A percentile compares a stretch with the other conserved stretches of the same genome.
phyloP scores from a whole-genome alignment of 2,329 filamentous ascomycete species.

The Claviceps sp. region DNA sequence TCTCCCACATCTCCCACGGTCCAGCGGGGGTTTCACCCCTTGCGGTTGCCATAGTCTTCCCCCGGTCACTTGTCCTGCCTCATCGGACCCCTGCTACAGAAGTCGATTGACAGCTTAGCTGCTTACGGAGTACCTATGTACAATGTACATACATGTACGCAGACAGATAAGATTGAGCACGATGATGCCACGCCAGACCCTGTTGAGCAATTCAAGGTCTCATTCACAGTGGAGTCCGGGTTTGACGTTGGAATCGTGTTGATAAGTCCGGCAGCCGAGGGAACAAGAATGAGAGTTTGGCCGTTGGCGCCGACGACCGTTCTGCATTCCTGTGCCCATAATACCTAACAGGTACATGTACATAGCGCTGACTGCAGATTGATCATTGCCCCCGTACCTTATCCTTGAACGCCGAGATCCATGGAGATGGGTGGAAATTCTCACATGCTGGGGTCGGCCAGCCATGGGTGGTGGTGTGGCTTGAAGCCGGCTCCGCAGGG shows the following conservation, averaged over 20 bases:
- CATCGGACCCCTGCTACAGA: not conserved
- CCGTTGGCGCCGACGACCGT: not conserved
- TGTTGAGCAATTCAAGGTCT: not conserved
- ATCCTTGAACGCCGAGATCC: not conserved
- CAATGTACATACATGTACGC: too few relatives aligned
- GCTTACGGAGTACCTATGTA: not conserved
- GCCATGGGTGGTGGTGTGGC: not conserved
- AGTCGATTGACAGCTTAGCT: not conserved
- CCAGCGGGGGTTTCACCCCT: not conserved
- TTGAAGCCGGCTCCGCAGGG: not conserved
- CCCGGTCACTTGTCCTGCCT: not conserved
- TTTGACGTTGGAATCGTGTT: not conserved
- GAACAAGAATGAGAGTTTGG: not conserved
- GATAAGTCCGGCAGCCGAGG: not conserved
- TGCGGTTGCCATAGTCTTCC: not conserved
- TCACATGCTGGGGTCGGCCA: slow-evolving; percentile 1
- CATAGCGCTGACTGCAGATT: not conserved
- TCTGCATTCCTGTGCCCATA: not conserved
- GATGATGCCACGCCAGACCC: not conserved
- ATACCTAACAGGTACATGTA: too few relatives aligned
- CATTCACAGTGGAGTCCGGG: not conserved
- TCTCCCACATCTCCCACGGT: too few relatives aligned
- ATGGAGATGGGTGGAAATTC: not conserved
- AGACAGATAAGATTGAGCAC: not conserved
- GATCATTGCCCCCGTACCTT: too few relatives aligned